Conservation (phyloP, 1,139 yeast species). For the Hemisphaericaspora subhashii region DNA sequence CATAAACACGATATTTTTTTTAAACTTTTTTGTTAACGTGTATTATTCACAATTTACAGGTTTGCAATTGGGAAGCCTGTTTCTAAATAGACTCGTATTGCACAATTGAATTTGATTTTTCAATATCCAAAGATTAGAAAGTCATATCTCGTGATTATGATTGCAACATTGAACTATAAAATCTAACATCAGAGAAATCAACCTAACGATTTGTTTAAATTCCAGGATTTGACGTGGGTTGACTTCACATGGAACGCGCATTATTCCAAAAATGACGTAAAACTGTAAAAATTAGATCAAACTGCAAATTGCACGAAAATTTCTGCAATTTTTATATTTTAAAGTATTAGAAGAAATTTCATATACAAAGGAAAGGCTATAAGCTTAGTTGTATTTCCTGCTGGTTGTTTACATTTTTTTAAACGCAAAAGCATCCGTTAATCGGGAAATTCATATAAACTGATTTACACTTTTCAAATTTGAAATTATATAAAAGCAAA, state of each 20-base stretch:
- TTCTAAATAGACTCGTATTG: too few species aligned
- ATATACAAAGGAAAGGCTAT: background rate
- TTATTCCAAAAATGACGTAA: background rate
- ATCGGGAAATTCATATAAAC: conserved; percentile 3
- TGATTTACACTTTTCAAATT: background rate
- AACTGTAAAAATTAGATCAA: background rate
- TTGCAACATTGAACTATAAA: too few species aligned
- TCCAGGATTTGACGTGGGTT: too few species aligned
- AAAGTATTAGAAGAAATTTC: background rate
- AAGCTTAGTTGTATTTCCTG: background rate
- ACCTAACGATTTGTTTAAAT: too few species aligned
- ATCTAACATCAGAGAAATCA: too few species aligned
- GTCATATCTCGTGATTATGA: too few species aligned
- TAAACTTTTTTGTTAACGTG: background rate
- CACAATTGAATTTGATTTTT: too few species aligned
- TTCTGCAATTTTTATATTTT: background rate
- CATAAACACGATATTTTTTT: background rate
- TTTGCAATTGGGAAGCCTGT: too few species aligned
- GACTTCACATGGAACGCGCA: too few species aligned
- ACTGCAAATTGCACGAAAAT: conserved; percentile 1
- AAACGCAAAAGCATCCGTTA: conserved; percentile 2
- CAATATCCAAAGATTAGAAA: too few species aligned
- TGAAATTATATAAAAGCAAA: background rate
- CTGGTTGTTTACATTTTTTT: background rate
- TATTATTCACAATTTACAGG: background rate